These are phyloP conservation scores for Phytophthora cactorum DNA, from an alignment of 352 stramenopile species.

Conservation along the genomic window DNA sequence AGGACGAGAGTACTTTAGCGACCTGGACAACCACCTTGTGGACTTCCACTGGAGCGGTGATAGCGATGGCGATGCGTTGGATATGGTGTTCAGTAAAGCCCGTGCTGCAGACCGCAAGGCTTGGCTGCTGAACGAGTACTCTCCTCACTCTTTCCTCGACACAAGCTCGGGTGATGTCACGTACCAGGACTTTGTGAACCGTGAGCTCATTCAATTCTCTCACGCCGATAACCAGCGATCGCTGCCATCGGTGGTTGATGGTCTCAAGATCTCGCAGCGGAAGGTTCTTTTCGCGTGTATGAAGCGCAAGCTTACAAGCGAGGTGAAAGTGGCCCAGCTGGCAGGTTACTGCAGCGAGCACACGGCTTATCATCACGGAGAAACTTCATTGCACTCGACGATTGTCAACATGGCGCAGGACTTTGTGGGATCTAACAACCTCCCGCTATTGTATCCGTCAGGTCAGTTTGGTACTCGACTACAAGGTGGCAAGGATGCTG, in stretches of 20 bases:
- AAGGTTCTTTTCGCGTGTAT: constrained; percentile 98
- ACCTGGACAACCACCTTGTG: constrained; percentile 95
- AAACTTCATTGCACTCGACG: constrained; percentile 96
- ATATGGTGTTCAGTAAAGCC: constrained; percentile 99
- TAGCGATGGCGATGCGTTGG: constrained; percentile 93
- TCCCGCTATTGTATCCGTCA: constrained; percentile 96
- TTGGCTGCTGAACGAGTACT: constrained; percentile 94
- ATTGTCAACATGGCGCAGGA: constrained; percentile 99
- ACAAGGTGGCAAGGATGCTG: constrained; percentile 98
- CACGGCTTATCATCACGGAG: constrained; percentile 99
- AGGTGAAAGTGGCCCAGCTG: constrained; percentile 99
- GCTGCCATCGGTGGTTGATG: constrained; percentile 96
- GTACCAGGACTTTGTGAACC: constrained; percentile 98
- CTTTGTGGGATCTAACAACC: constrained; percentile 98
- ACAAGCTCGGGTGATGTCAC: constrained; percentile 91
- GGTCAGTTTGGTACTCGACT: constrained; percentile 99
- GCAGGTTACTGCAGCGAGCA: constrained; percentile 98
- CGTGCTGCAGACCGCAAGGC: constrained; percentile 95
- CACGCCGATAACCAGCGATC: constrained; percentile 96
- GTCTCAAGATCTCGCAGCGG: constrained; percentile 97
- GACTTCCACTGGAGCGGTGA: constrained; percentile 79
- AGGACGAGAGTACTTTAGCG: constrained; percentile 98
- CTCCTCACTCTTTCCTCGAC: constrained; percentile 92
- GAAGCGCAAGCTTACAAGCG: constrained; percentile 98
- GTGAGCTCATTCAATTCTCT: constrained; percentile 99